Percentiles rank a stretch among this genome's conserved stretches.
Evolutionary conservation across 2,329 filamentous ascomycete genomes (phyloP).

Genomic region (Clonostachys chloroleuca): DNA sequence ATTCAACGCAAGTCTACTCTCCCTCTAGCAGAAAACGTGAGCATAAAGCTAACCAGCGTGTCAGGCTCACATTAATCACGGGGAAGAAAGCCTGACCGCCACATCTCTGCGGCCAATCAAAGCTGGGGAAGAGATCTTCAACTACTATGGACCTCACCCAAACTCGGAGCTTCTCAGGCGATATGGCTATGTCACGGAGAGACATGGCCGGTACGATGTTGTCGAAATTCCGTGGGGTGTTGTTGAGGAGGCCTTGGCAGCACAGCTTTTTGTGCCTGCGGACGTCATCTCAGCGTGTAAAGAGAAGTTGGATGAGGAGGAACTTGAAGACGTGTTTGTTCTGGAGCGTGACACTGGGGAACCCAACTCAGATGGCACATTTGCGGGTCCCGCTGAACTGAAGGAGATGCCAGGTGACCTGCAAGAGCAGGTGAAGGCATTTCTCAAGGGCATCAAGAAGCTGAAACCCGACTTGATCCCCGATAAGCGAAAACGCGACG

Average conservation of each 20-base stretch:
- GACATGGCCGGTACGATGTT: slow-evolving; percentile 76
- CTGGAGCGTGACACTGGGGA: slow-evolving; percentile 52
- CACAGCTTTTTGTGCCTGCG: slow-evolving; percentile 28
- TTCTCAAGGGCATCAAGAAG: slow-evolving; percentile 45
- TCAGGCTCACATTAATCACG: slow-evolving; percentile 50
- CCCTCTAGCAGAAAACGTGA: neutral
- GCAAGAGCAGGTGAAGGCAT: slow-evolving; percentile 42
- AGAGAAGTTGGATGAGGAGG: slow-evolving; percentile 31
- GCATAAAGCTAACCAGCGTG: neutral
- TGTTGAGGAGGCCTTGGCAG: slow-evolving; percentile 41
- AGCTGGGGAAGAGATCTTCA: slow-evolving; percentile 74
- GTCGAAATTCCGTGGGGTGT: slow-evolving; percentile 67
- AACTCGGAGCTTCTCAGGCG: slow-evolving; percentile 77
- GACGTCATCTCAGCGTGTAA: slow-evolving; percentile 30
- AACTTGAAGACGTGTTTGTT: slow-evolving; percentile 73
- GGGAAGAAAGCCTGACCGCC: slow-evolving; percentile 59
- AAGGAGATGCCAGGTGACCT: slow-evolving; percentile 43
- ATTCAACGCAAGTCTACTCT: slow-evolving; percentile 61
- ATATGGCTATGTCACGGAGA: slow-evolving; percentile 82
- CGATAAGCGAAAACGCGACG: slow-evolving; percentile 45
- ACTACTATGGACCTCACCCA: slow-evolving; percentile 84
- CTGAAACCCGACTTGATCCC: slow-evolving; percentile 31
- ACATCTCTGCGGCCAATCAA: slow-evolving; percentile 64
- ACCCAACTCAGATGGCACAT: slow-evolving; percentile 41
- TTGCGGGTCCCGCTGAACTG: slow-evolving; percentile 28